Evolutionary conservation across 2,329 filamentous ascomycete species (phyloP).

Genomic region (Sporothrix brunneoviolacea): DNA sequence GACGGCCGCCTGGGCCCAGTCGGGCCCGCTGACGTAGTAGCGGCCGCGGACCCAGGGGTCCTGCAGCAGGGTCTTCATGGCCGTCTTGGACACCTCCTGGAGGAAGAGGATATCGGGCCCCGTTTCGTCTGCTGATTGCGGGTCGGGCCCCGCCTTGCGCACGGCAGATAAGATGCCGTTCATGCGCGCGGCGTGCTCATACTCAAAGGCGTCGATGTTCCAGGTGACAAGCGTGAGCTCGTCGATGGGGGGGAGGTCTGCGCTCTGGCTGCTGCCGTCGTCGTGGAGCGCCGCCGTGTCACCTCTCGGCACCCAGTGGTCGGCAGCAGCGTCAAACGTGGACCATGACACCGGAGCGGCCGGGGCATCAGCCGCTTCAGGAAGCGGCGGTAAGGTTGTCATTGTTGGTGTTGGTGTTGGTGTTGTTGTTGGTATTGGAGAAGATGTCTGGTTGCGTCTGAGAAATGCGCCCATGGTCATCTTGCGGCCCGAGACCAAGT

Average conservation of each 20-base stretch:
- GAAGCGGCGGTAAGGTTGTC: too few relatives aligned
- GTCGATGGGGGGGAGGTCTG: too few relatives aligned
- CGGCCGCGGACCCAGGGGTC: constrained; percentile 22
- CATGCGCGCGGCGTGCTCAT: constrained; percentile 19
- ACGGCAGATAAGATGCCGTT: constrained; percentile 23
- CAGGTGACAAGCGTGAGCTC: constrained; percentile 24
- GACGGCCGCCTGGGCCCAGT: constrained; percentile 11
- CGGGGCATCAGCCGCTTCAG: not conserved
- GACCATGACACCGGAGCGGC: not conserved
- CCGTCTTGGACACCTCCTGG: constrained; percentile 27
- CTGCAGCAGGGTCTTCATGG: constrained; percentile 21
- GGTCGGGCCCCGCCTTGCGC: too few relatives aligned
- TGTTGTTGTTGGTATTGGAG: too few relatives aligned
- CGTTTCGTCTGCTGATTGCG: too few relatives aligned
- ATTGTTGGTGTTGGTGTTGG: too few relatives aligned
- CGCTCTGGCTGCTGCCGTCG: too few relatives aligned
- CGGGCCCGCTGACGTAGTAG: constrained; percentile 28
- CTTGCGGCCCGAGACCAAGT: too few relatives aligned
- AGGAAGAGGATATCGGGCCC: constrained; percentile 28
- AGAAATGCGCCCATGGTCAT: too few relatives aligned
- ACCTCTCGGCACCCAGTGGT: too few relatives aligned
- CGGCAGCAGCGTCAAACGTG: not conserved
- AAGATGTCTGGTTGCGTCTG: too few relatives aligned
- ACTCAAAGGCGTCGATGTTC: constrained; percentile 26
- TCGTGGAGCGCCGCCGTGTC: too few relatives aligned